phyloP scores from a whole-genome alignment of 169 alveolate species.

The Plasmodium gallinaceum region DNA sequence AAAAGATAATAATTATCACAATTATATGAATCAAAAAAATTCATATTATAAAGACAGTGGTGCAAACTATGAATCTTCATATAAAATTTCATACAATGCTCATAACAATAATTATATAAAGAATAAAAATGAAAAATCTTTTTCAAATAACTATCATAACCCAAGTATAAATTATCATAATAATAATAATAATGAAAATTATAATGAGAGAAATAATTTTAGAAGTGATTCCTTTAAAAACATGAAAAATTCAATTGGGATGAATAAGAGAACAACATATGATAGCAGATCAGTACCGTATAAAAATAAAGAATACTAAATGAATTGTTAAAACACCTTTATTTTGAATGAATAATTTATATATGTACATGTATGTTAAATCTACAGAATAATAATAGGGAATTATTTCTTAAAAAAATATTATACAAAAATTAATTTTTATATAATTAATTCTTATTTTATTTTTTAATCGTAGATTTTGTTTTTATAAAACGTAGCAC shows the following conservation, averaged over 20 bases:
- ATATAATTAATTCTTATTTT: no score
- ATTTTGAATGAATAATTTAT: no score
- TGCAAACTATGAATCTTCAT: constrained; percentile 12
- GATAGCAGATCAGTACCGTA: constrained; percentile 68
- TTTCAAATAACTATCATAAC: not conserved
- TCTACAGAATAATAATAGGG: no score
- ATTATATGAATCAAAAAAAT: not conserved
- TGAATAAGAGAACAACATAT: constrained; percentile 24
- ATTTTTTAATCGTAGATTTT: no score
- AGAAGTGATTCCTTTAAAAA: constrained; percentile 27
- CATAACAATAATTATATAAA: constrained; percentile 9
- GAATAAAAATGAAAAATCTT: constrained; percentile 2
- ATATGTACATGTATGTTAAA: no score
- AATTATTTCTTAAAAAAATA: no score
- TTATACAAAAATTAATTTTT: no score
- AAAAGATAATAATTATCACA: constrained; percentile 18
- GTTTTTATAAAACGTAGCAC: no score
- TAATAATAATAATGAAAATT: not conserved
- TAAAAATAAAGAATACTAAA: constrained; percentile 42
- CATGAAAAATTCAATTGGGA: constrained; percentile 11
- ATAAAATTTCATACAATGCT: constrained; percentile 10
- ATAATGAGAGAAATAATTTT: constrained; percentile 22
- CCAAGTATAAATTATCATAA: not conserved
- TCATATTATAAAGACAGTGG: not conserved
- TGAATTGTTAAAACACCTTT: not conserved